Base-by-base conservation (phyloP, 2,329 filamentous ascomycete species). In the Penicillium sp. region DNA sequence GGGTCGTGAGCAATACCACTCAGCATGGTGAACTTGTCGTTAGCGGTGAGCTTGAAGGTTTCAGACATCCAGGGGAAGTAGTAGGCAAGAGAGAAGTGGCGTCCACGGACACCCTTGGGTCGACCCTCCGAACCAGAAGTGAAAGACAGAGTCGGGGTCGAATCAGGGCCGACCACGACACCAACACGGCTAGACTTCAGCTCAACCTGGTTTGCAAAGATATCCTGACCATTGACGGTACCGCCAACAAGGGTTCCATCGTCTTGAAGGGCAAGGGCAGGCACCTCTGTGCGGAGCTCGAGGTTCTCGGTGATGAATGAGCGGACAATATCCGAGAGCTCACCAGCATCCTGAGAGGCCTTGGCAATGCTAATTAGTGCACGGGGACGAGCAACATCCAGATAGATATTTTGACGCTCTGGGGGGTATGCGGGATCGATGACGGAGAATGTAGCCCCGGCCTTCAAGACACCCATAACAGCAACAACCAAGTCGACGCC, bases 61-160 rank as follows among this genome's bases (percentile, higher is more conserved):
- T 94, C 78, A 0, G 90, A 85, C 93, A 97, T 97, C 92, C 92
- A 97, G 20, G 87, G 85, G 69, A 93, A 95, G 77, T 96, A 97
- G 66, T 89, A 87, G 1, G 91, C 84, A 57, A 97, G 78, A 49
- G 85, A 89, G 76, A 89, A 97, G 74, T 97, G 93, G 14, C 93
- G 84, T 1, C 93, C 92, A 53, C 86, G 82, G 12, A 97, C 93
- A 63, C 91, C 91, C 79, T 96, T 96, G 31, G 91, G 92, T 61
- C 84, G 80, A 44, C 89, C 90, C 75, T 95, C 90, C 1, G 75
- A 77, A 12, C 92, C 91, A 6, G 81, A 85, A 1, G 89, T 92
- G 70, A 90, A 92, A 26, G 79, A 83, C 1, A 96, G 78, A 0
- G 89, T 96, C 1, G 89, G 88, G 6, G 81, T 88, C 15, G 88